Base-by-base conservation (phyloP, 345 rosid genomes). In the Pistacia vera region DNA sequence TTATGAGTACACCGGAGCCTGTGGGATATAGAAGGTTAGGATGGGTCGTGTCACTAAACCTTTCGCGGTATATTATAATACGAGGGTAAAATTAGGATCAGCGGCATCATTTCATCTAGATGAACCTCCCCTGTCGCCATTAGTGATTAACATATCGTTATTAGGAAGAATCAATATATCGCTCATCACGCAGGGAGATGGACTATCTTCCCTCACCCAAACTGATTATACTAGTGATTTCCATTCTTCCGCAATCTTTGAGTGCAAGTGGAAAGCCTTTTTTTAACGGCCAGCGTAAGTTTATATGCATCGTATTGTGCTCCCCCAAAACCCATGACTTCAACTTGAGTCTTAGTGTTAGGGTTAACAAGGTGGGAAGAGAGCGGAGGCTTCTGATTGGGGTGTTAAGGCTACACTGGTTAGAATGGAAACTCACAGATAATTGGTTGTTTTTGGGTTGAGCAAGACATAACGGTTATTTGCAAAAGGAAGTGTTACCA, bases 121-220 rank as follows among this genome's bases (percentile, higher is more conserved):
- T 17, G 89, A 76, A 1, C 99, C 99, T 17, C 73, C 48, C 70
- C 82, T 68, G 16, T 88, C 99, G 14, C 99, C 99, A 20, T 92
- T 96, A 3, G 93, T 69, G 10, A 93, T 28, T 20, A 95, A 84
- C 12, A 93, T 65, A 18, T 95, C 97, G 25, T 93, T 98, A 1
- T 84, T 87, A 0, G 99, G 98, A 56, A 95, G 90, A 71, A 85
- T 57, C 54, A 90, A 83, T 75, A 86, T 72, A 75, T 95, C 99
- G 1, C 94, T 96, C 93, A 93, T 85, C 1, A 92, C 75, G n/a
- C 99, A 79, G 49, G 91, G 83, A 0, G 86, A 71, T 0, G 98
- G 98, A 98, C 93, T 95, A 36, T 38, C 66, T 63, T 86, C 90
- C 1, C 60, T 85, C 75, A 79, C 79, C 99, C 99, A 95, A 11